A percentile compares a stretch with the other conserved stretches of the same genome.
Conservation (phyloP, 352 stramenopile genomes). For the Phytopythium cucurbitacearum region DNA sequence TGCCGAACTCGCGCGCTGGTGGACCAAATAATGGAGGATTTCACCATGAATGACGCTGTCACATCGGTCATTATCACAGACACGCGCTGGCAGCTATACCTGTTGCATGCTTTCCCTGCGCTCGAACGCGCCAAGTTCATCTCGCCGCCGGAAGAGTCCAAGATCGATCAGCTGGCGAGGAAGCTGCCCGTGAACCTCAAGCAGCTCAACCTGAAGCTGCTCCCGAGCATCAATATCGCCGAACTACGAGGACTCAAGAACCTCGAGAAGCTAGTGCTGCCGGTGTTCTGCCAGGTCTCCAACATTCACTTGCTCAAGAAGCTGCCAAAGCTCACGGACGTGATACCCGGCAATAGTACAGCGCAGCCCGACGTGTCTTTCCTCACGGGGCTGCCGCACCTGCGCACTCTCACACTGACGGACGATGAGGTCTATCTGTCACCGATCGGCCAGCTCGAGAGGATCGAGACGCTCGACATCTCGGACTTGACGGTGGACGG, state of each 20-base stretch:
- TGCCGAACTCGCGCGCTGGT: neutral
- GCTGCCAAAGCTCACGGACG: no score
- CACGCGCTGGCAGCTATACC: slow-evolving; percentile 1
- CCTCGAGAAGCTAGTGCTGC: no score
- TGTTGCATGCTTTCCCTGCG: neutral
- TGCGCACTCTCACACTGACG: no score
- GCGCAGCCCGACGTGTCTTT: no score
- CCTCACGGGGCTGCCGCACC: no score
- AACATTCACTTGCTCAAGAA: no score
- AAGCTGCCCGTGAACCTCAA: neutral
- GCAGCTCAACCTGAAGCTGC: neutral
- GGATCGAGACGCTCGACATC: neutral
- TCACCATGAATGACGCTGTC: neutral
- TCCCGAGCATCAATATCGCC: no score
- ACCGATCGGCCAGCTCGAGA: neutral
- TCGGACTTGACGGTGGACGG: neutral
- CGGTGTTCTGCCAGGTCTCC: no score
- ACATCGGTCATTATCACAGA: neutral
- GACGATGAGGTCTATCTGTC: no score
- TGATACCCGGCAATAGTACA: no score
- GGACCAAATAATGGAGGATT: neutral
- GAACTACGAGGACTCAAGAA: no score
- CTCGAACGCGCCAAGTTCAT: neutral
- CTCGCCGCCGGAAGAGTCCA: neutral
- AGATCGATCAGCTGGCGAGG: neutral